Base-by-base conservation (phyloP, 345 rosid species). In the Dipteronia sinensis region DNA sequence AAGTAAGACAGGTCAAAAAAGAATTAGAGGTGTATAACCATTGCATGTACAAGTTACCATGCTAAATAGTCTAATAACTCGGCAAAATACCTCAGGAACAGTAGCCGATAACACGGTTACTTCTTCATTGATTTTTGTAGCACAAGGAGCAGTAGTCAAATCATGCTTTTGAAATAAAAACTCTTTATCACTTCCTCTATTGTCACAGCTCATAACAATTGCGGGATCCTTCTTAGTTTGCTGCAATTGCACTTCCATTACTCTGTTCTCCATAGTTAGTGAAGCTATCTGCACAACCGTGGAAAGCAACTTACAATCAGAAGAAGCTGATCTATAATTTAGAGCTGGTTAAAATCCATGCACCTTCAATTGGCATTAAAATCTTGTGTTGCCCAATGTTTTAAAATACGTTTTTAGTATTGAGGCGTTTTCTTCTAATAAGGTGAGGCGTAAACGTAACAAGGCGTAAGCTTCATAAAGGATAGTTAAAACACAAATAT, bases 201-300 rank as follows among this genome's bases (percentile, higher is more conserved):
- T 22, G 15, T 67, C 75, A 34, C 67, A 81, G 46, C 82, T 65
- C 68, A 11, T 38, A 74, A 25, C 62, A 66, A 63, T 75, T 66
- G 73, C 53, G 29, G 69, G 70, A 40, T 80, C 83, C 77, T 86
- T 82, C 44, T 79, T 83, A 20, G 59, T 71, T 63, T 92, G 87
- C 75, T 83, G 91, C 86, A 92, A 77, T 84, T 87, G 88, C 81
- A 82, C 75, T 75, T 82, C 81, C 88, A 93, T 82, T 55, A 85
- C 77, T 83, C 78, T 82, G 67, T 96, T 96, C 84, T 92, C 91
- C 65, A 69, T 75, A 62, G 88, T 86, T 80, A 93, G 79, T 55
- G 89, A 86, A 42, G 90, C 80, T 75, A 93, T 82, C 98, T 93
- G 92, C 83, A 81, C 27, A 58, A 53, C 61, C 31, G 38, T 13